Conservation (phyloP, 1,139 yeast genomes). For the Geotrichum candidum region DNA sequence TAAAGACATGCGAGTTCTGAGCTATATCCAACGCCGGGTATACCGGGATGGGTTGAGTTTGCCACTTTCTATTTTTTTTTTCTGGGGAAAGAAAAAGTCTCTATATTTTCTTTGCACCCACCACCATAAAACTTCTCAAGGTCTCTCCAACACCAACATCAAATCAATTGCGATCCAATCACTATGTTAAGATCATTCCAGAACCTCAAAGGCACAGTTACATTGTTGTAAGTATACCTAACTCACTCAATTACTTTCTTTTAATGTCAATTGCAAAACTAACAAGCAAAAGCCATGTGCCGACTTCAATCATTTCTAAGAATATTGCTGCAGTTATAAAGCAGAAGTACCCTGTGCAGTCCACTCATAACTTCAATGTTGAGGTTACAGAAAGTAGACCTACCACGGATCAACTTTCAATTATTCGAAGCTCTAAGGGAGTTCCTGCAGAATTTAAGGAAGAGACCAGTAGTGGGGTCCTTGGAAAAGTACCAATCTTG, state of each 20-base stretch:
- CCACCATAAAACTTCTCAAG: not conserved
- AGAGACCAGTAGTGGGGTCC: constrained; percentile 5
- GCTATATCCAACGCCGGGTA: too few relatives aligned
- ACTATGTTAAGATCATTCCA: constrained; percentile 28
- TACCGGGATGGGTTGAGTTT: not conserved
- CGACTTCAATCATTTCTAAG: constrained; percentile 24
- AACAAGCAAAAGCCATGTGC: constrained; percentile 23
- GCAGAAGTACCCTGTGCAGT: constrained; percentile 24
- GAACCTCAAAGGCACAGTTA: constrained; percentile 27
- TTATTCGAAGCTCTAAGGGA: constrained; percentile 10
- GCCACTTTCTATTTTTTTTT: not conserved
- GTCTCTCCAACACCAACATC: not conserved
- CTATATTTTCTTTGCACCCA: not conserved
- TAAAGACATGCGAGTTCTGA: not conserved
- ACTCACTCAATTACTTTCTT: constrained; percentile 15
- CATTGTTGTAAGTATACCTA: constrained; percentile 26
- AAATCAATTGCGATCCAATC: not conserved
- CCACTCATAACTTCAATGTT: constrained; percentile 29
- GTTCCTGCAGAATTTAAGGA: constrained; percentile 7
- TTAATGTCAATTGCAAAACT: not conserved
- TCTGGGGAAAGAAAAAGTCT: not conserved
- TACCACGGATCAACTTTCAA: constrained; percentile 29
- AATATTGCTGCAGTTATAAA: constrained; percentile 23
- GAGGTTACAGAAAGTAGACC: constrained; percentile 33
- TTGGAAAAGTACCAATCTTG: constrained; percentile 30